A percentile compares a stretch with the other conserved stretches of the same genome.
phyloP scores from a whole-genome alignment of 2,329 filamentous ascomycete species.

The Paecilomyces sp. region DNA sequence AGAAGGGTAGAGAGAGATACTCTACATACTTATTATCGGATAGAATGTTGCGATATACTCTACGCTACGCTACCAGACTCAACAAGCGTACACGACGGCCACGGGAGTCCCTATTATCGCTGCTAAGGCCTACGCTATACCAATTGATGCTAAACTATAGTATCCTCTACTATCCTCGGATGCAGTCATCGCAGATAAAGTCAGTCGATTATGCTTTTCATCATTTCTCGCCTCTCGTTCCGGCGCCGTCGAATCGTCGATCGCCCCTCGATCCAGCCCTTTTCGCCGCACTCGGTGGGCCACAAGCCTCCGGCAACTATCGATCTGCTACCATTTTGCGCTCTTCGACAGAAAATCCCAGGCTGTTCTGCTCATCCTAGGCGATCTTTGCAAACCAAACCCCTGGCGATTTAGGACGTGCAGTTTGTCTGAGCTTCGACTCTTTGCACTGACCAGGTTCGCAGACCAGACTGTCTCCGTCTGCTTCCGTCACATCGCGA shows the following conservation, averaged over 20 bases:
- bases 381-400: slow-evolving; percentile 1
- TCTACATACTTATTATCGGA: neutral
- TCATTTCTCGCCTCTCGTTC: neutral
- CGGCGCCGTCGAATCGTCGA: neutral
- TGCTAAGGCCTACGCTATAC: neutral
- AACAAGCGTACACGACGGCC: neutral
- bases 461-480: neutral
- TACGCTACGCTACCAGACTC: neutral
- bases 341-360: neutral
- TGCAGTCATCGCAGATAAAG: neutral
- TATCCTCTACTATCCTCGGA: no score
- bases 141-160: no score
- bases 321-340: slow-evolving; percentile 49
- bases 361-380: slow-evolving; percentile 48
- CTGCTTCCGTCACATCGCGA: neutral
- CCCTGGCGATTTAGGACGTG: neutral
- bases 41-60: neutral
- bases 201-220: neutral
- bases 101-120: neutral
- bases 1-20: neutral
- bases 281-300: neutral
- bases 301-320: slow-evolving; percentile 46
- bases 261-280: neutral
- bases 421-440: neutral
- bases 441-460: neutral